Evolutionary conservation across 1,284 basidiomycete species (phyloP), one percentile per base, ranked within the genome.

Genomic region (Rhizoctonia solani): DNA sequence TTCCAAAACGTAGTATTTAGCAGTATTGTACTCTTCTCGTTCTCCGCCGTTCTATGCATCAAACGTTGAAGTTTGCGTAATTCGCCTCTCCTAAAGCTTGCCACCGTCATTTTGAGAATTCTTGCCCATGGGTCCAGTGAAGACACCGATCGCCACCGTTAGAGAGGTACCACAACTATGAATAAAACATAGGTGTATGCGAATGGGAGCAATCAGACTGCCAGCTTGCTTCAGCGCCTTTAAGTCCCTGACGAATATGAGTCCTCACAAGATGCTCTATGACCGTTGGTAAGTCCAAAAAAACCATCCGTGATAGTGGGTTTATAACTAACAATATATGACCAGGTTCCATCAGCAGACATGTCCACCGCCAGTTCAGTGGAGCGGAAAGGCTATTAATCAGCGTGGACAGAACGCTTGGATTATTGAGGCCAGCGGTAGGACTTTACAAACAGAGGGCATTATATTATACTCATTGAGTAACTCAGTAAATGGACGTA

Each of bases 341-440:
- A 27, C 8, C 19, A 63, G 59, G 59, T 63, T 52, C 25, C 47
- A 47, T 23, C 59, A 63, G 21, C 59, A 63, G 37, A 25, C 59
- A 21, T 37, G 46, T 30, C 19, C 59, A 25, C 59, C 59, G 2
- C 46, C 25, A 6, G 25, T 63, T 41, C 59, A 63, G 19, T 63
- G 59, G 59, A 52, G 59, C 27, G 39, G 34, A 11, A 13, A 30
- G 25, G 19, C n/a, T 2, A 49, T 63, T 14, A 30, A 46, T 19
- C 23, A 63, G 21, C 47, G 34, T 13, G 59, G 59, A 8, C 59
- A 63, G 42, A 50, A 52, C 30, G 46, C 34, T 9, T 63, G 59
- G 59, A 46, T 63, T 16, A 49, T 63, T 27, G 59, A 63, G 25
- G 59, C 42, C 21, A 63, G 16, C 34, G 49, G 59, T 63, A 30